phyloP scores from a whole-genome alignment of 2,329 filamentous ascomycete species.

The Drechslerella coelobrocha region DNA sequence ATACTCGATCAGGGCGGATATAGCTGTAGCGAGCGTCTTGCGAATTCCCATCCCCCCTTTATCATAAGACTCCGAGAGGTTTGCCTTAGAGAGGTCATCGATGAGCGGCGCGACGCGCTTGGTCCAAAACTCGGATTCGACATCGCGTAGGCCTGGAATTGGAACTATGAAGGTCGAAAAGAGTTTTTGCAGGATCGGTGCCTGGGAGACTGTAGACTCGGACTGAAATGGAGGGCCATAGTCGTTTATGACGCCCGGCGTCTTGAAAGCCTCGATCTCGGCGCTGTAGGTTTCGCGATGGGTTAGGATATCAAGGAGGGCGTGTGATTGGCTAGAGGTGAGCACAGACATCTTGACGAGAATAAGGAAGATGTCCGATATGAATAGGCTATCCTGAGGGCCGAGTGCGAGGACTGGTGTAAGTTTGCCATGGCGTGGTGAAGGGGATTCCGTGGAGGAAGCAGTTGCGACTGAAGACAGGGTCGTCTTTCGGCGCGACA shows the following conservation, averaged over 20 bases:
- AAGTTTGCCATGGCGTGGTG: conserved; percentile 13
- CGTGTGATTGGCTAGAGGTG: conserved; percentile 61
- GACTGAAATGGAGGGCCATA: conserved; percentile 74
- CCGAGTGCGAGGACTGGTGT: conserved; percentile 37
- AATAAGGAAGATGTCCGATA: conserved; percentile 49
- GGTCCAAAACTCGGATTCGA: conserved; percentile 71
- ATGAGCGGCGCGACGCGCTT: conserved; percentile 68
- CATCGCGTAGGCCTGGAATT: conserved; percentile 70
- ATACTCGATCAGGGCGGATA: conserved; percentile 73
- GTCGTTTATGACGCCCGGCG: conserved; percentile 67
- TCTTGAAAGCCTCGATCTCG: conserved; percentile 76
- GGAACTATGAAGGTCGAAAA: conserved; percentile 70
- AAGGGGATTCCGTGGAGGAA: conserved; percentile 27
- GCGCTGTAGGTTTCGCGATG: conserved; percentile 66
- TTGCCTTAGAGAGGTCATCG: conserved; percentile 69
- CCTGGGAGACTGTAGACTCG: conserved; percentile 61
- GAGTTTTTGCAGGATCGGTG: conserved; percentile 73
- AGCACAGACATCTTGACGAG: conserved; percentile 64
- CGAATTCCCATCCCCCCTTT: conserved; percentile 76
- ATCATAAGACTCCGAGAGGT: conserved; percentile 81
- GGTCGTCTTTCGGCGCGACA: conserved; percentile 11
- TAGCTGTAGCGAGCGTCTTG: conserved; percentile 76
- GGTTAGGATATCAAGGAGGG: conserved; percentile 68
- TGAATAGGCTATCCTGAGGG: conserved; percentile 58
- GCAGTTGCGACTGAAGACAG: conserved; percentile 46